These are phyloP conservation scores for Globisporangium iwayamae DNA, from an alignment of 352 stramenopile genomes.

Conservation along the genomic window DNA sequence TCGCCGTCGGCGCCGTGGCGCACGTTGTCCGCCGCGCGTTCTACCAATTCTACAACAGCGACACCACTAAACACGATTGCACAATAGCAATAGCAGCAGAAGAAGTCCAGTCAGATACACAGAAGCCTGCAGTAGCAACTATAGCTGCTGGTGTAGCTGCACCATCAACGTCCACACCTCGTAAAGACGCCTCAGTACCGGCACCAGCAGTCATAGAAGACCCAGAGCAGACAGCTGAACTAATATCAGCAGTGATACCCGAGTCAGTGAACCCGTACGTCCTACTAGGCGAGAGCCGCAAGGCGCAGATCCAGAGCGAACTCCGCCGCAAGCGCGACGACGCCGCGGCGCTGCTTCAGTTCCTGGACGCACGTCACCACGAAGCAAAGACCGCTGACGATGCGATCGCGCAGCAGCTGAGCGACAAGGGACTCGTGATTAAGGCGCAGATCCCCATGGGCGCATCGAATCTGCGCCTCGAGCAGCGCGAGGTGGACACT, in stretches of 20 bases:
- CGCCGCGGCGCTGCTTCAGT: conserved; percentile 32
- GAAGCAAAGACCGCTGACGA: conserved; percentile 43
- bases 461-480: conserved; percentile 48
- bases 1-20: conserved; percentile 63
- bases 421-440: conserved; percentile 51
- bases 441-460: conserved; percentile 75
- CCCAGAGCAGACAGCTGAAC: background rate
- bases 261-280: conserved; percentile 28
- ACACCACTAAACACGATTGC: background rate
- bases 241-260: background rate
- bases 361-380: conserved; percentile 44
- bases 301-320: conserved; percentile 32
- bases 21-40: conserved; percentile 79
- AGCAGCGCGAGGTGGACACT: conserved; percentile 31
- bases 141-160: background rate
- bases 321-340: conserved; percentile 29
- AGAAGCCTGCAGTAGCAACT: background rate
- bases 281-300: conserved; percentile 27
- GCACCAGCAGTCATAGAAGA: background rate
- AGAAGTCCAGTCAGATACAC: background rate
- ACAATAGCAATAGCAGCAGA: background rate
- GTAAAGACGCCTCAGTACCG: background rate
- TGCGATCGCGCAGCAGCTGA: conserved; percentile 39
- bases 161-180: background rate
- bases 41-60: conserved; percentile 40